Percentiles rank a stretch among this genome's conserved stretches.
phyloP scores from a whole-genome alignment of 2,329 filamentous ascomycete species.

The Talaromyces pinophilus region DNA sequence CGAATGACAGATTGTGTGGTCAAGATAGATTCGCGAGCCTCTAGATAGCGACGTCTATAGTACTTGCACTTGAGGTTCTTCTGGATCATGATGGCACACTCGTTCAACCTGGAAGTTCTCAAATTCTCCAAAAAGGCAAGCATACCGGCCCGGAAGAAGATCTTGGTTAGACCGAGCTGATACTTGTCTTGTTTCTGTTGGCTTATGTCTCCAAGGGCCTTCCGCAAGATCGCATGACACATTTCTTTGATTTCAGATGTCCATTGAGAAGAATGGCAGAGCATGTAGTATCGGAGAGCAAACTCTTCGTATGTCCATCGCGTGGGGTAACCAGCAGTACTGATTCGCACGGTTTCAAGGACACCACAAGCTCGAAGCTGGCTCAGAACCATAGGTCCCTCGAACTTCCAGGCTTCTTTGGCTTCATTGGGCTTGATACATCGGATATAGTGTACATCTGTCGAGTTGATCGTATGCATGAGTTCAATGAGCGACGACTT shows the following conservation, averaged over 20 bases:
- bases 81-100: conserved; percentile 95
- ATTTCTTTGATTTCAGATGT: conserved; percentile 91
- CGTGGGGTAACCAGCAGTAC: conserved; percentile 94
- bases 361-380: conserved; percentile 98
- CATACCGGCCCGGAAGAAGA: conserved; percentile 99
- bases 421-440: conserved; percentile 99
- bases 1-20: conserved; percentile 75
- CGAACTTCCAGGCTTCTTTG: conserved; percentile 96
- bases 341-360: conserved; percentile 95
- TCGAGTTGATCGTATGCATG: conserved; percentile 96
- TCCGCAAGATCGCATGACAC: conserved; percentile 87
- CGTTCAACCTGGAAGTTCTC: conserved; percentile 84
- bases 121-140: conserved; percentile 95
- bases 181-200: conserved; percentile 85
- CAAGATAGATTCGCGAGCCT: conserved; percentile 79
- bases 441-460: conserved; percentile 97
- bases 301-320: conserved; percentile 99
- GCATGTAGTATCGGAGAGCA: conserved; percentile 95
- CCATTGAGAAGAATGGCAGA: conserved; percentile 86
- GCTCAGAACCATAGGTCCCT: conserved; percentile 97
- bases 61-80: conserved; percentile 97
- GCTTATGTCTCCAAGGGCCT: conserved; percentile 77
- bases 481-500: conserved; percentile 97
- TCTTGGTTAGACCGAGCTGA: conserved; percentile 95
- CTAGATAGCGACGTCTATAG: conserved; percentile 87